Percentiles rank a stretch among this genome's conserved stretches.
phyloP scores from a whole-genome alignment of 192 early-diverging fungal species.

The Mortierella antarctica region DNA sequence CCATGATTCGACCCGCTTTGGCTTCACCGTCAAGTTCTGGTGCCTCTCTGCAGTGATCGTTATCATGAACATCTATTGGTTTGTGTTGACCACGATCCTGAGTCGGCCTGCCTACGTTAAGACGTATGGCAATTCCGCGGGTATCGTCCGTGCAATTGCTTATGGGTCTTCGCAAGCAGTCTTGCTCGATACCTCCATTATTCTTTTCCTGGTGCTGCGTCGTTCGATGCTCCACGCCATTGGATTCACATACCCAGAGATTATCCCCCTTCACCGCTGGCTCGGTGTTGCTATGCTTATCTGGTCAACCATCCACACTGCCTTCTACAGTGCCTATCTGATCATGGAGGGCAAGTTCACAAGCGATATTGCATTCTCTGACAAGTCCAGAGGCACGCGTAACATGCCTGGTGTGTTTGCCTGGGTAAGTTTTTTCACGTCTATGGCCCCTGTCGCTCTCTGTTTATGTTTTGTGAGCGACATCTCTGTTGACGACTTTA shows the following conservation, averaged over 20 bases:
- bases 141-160: constrained; percentile 17
- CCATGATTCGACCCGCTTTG: constrained; percentile 32
- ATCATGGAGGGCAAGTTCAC: constrained; percentile 12
- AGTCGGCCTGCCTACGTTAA: background rate
- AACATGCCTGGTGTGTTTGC: constrained; percentile 50
- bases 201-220: constrained; percentile 44
- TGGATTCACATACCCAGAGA: constrained; percentile 38
- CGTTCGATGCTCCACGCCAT: constrained; percentile 46
- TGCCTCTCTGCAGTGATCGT: constrained; percentile 6
- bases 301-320: constrained; percentile 31
- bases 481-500: background rate
- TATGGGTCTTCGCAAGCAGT: constrained; percentile 39
- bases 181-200: constrained; percentile 43
- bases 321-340: constrained; percentile 22
- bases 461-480: background rate
- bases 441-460: background rate
- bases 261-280: constrained; percentile 48
- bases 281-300: constrained; percentile 32
- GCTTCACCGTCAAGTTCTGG: constrained; percentile 29
- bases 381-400: constrained; percentile 36
- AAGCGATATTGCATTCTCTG: constrained; percentile 38
- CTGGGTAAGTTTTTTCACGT: constrained; percentile 23
- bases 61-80: constrained; percentile 44
- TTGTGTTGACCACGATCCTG: constrained; percentile 17
- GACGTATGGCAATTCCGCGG: background rate